Conservation (phyloP, 208 protist species). For the Wallacemonas sp. region DNA sequence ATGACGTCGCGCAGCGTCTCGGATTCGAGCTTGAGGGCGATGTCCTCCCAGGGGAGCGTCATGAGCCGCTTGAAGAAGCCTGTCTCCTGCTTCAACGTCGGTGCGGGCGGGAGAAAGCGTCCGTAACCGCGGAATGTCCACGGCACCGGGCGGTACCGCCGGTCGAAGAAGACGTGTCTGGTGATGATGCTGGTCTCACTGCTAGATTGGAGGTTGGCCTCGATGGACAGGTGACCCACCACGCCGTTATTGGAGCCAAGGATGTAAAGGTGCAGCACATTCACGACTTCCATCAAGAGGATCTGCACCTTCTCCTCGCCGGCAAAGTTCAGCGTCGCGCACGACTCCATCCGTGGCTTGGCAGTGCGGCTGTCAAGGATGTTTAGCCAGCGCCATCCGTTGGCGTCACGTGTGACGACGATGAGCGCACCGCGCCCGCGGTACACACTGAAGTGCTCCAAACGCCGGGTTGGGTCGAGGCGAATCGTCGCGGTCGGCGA, state of each 20-base stretch:
- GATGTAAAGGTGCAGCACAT: conserved; percentile 76
- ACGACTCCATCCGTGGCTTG: conserved; percentile 51
- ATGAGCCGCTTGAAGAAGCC: conserved; percentile 84
- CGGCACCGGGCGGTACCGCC: conserved; percentile 42
- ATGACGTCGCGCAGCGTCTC: conserved; percentile 47
- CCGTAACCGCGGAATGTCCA: conserved; percentile 62
- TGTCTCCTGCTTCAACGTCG: conserved; percentile 76
- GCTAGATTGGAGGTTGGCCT: conserved; percentile 38
- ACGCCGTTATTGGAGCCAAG: conserved; percentile 51
- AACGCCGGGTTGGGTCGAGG: conserved; percentile 34
- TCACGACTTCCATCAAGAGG: conserved; percentile 44
- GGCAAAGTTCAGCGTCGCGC: conserved; percentile 67
- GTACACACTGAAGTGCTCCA: conserved; percentile 69
- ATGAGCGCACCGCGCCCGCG: conserved; percentile 43
- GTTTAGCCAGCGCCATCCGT: conserved; percentile 83
- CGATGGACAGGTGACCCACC: conserved; percentile 65
- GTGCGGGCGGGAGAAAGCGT: conserved; percentile 55
- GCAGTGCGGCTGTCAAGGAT: conserved; percentile 65
- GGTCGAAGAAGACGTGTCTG: conserved; percentile 29
- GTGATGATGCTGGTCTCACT: conserved; percentile 36
- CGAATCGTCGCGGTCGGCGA: conserved; percentile 24
- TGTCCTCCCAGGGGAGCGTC: conserved; percentile 79
- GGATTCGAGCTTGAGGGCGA: conserved; percentile 65
- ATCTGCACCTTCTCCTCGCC: conserved; percentile 66
- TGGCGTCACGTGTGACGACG: conserved; percentile 69